A percentile compares a stretch with the other conserved stretches of the same genome.
These are phyloP conservation scores for Xerocomus brunneocitrinus DNA, from an alignment of 768 basidiomycete species.

Conservation along the genomic window DNA sequence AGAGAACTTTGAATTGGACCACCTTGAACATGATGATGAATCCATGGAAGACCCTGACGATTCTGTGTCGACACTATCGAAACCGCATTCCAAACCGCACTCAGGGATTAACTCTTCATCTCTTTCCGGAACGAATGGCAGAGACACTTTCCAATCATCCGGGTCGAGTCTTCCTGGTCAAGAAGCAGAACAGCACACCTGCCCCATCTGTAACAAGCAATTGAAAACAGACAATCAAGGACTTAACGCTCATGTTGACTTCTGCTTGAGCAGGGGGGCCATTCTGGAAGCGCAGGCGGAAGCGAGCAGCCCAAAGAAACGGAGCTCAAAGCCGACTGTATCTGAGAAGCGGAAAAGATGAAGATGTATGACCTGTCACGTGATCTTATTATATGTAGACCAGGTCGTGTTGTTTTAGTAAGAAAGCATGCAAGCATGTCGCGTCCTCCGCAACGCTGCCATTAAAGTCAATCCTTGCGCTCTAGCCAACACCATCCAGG, in stretches of 20 bases:
- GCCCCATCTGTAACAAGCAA: conserved; percentile 67
- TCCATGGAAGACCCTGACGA: conserved; percentile 8
- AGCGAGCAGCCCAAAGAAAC: conserved; percentile 20
- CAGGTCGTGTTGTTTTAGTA: not conserved
- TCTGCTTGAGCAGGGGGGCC: conserved; percentile 75
- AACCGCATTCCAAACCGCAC: conserved; percentile 12
- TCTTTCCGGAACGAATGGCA: not conserved
- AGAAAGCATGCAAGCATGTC: conserved; percentile 27
- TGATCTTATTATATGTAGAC: conserved; percentile 3
- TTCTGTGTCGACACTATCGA: not conserved
- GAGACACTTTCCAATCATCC: conserved; percentile 3
- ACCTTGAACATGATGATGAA: conserved; percentile 5
- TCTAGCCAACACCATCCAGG: not conserved
- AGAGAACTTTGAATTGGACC: conserved; percentile 29
- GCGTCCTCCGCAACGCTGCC: conserved; percentile 9
- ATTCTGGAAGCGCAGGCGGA: conserved; percentile 64
- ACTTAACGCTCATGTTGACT: conserved; percentile 86
- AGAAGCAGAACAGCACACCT: conserved; percentile 36
- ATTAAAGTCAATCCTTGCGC: not conserved
- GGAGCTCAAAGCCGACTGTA: not conserved
- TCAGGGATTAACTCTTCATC: not conserved
- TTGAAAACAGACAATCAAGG: conserved; percentile 69
- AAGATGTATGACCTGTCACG: conserved; percentile 11
- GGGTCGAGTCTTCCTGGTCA: conserved; percentile 15
- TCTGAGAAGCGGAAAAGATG: conserved; percentile 17